Base-by-base conservation (phyloP, 257 asterid species). In the Apocynum venetum region DNA sequence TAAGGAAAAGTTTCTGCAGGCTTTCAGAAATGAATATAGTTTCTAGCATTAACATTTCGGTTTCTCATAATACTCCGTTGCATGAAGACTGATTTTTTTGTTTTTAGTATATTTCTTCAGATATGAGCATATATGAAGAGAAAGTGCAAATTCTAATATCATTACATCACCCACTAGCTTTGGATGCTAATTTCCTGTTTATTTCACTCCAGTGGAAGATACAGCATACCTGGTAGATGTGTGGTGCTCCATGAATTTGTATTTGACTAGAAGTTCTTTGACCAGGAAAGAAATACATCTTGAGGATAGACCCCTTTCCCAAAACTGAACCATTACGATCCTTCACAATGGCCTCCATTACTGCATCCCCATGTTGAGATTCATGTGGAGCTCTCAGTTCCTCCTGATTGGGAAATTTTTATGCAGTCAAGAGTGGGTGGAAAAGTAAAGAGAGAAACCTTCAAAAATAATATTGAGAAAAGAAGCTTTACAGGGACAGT, bases 351-450 rank as follows among this genome's bases (percentile, higher is more conserved):
- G 98, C 96, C 86, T 94, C 98, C 98, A 94, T 94, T 76, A 94
- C 98, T 76, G 98, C 98, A 87, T 94, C 98, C 68, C 98, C 98
- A 79, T 94, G 98, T 83, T 94, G 97, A 86, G 97, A 92, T 83
- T 94, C 98, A 78, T 91, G 92, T 41, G 97, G 97, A 80, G 96
- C 93, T 89, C 98, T 89, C 84, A 94, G 80, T 81, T 92, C 97
- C 87, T 94, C 98, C 98, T 94, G 93, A 84, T 71, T 82, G 60
- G 78, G 70, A 83, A 86, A 85, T 69, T 70, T 79, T 63, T 79
- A 79, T 47, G 80, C 66, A 83, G 83, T 82, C 79, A 90, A 83
- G 80, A 40, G 73, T 66, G 83, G 77, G 77, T 35, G 48, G 82
- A 79, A 85, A 78, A 68, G 49, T 73, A 80, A 77, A 65, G 67